Evolutionary conservation across 345 rosid genomes (phyloP), one percentile per base, ranked within the genome.

Genomic region (Camelina hispida): DNA sequence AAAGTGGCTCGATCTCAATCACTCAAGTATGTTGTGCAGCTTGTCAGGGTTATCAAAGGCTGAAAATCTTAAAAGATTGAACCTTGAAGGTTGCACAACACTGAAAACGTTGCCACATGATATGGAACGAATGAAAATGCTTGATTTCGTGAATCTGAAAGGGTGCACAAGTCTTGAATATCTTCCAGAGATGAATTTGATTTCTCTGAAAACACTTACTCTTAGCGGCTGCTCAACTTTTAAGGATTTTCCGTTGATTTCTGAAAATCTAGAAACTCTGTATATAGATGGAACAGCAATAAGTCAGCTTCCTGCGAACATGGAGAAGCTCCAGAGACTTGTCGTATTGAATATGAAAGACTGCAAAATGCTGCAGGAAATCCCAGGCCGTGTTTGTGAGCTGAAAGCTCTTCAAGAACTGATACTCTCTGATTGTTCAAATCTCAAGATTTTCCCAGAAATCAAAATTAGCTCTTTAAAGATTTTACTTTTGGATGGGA

Each of bases 21-120:
- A 59, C 7, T 83, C 75, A 10, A 7, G 13, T 17, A 23, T 74
- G 16, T 30, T 84, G 28, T 2, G 20, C 1, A 37, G 7, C 62
- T 63, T 80, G 40, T 69, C 81, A 51, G 76, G 60, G 20, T 40
- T 78, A 12, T 80, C 77, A 44, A 6, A 54, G 5, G 82, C 82
- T 22, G 0, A 6, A 22, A 66, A 51, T 0, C 65, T 85, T 67
- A 67, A 70, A 30, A 51, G 62, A 2, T 12, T 82, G 22, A 7
- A 28, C 10, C 75, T 84, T 54, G 63, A 53, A 47, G 68, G 66
- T 0, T 84, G 87, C 71, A 47, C 12, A 7, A 42, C 32, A 13
- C 40, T 81, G 59, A 53, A 20, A 18, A 14, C 11, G 2, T 57
- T 57, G 2, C 69, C 76, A 3, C 0, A 6, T 2, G 69, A 1